Evolutionary conservation across 176 grass and related monocot genomes (phyloP), one percentile per base, ranked within the genome.

Genomic region (Eleusine coracana): DNA sequence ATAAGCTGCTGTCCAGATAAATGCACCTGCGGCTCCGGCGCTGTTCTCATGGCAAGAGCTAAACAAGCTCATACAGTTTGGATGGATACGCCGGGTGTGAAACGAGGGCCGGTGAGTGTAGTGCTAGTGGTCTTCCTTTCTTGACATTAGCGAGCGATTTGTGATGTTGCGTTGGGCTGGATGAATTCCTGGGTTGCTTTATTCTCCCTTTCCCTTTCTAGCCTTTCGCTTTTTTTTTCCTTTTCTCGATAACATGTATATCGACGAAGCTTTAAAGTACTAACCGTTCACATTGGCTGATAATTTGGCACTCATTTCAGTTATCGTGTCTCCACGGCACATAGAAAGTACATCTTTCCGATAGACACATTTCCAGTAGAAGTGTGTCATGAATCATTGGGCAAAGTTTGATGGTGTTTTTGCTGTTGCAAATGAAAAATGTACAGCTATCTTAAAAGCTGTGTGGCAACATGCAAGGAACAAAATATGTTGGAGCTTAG

Each of bases 41-140:
- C 31, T 34, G 31, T 34, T 34, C 31, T 34, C 31, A 34, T 34
- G 31, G 31, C 31, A 34, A 34, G 31, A 34, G 31, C 31, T 0
- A 34, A 34, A 34, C 31, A 34, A 8, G 10, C 48, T 15, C 14
- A 50, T 16, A 4, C 63, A 51, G 54, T 50, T 63, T 71, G 41
- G 55, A 85, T 71, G 41, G 55, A 85, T 0, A 55, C 29, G 39
- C 56, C 48, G 18, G 25, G 82, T 77, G 82, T 77, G 82, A 84
- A 84, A 69, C 12, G 74, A 70, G 82, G 65, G 60, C 82, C 66
- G 36, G 25, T 25, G 16, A 70, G 74, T 18, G 74, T 70, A 62
- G 54, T 62, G 74, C 74, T 71, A 85, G 83, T 63, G 83, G 40
- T 51, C 38, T 37, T 46, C 66, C 65, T 78, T 78, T 78, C 21